phyloP scores from a whole-genome alignment of 495 filamentous ascomycete species.

The Barbatosphaeria neglecta region DNA sequence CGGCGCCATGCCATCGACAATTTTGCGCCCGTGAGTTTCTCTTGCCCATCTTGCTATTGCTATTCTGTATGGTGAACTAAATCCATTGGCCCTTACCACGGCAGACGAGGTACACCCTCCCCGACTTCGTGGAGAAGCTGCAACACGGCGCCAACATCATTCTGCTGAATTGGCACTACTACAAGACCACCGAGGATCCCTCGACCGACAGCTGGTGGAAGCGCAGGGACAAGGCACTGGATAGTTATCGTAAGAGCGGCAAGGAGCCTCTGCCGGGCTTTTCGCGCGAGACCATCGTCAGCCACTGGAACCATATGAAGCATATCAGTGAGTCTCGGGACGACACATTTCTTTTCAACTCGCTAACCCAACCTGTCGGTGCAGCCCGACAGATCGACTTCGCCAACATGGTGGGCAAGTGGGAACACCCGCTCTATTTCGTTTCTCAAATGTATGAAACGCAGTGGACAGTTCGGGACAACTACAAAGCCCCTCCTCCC shows the following conservation, averaged over 20 bases:
- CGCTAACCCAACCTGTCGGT: not conserved
- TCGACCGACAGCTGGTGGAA: conserved; percentile 3
- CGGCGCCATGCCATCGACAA: conserved; percentile 16
- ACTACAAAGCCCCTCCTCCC: not conserved
- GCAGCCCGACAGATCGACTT: not conserved
- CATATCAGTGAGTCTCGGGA: not conserved
- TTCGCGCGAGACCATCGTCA: not conserved
- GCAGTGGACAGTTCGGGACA: conserved; percentile 6
- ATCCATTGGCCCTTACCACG: no score
- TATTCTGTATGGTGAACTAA: no score
- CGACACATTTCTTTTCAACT: conserved; percentile 1
- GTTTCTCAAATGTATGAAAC: conserved; percentile 21
- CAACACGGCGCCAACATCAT: conserved; percentile 21
- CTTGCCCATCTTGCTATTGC: not conserved
- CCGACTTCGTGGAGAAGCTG: conserved; percentile 13
- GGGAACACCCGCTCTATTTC: conserved; percentile 19
- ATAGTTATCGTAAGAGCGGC: not conserved
- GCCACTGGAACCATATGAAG: not conserved
- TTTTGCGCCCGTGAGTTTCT: conserved; percentile 6
- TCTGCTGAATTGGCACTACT: conserved; percentile 25
- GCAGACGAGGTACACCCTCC: conserved; percentile 13
- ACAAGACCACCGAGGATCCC: conserved; percentile 11
- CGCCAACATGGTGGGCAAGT: conserved; percentile 1
- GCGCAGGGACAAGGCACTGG: conserved; percentile 4
- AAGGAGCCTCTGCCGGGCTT: not conserved